Conservation (phyloP, 2,329 filamentous ascomycete species). For the Colletotrichum falcatum region DNA sequence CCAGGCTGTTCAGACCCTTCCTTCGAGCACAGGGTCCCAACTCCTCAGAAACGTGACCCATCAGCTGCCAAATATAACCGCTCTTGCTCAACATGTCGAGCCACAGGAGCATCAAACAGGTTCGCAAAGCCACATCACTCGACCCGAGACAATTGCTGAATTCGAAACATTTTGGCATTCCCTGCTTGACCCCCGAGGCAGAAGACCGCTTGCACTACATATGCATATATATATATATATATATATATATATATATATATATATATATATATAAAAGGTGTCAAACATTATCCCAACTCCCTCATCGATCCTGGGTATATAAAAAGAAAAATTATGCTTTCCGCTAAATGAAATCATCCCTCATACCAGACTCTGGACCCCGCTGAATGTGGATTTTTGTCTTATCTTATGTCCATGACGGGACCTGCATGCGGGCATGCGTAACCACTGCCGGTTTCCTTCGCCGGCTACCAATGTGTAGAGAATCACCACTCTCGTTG, state of each 20-base stretch:
- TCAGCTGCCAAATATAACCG: neutral
- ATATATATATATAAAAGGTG: neutral
- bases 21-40: neutral
- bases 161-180: neutral
- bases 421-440: slow-evolving; percentile 34
- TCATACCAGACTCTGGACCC: neutral
- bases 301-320: slow-evolving; percentile 38
- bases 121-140: neutral
- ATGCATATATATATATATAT: neutral
- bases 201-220: neutral
- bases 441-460: slow-evolving; percentile 47
- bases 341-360: neutral
- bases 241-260: neutral
- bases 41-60: neutral
- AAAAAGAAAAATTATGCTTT: slow-evolving; percentile 1
- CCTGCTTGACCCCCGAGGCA: neutral
- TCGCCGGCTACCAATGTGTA: slow-evolving; percentile 55
- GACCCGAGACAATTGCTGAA: neutral
- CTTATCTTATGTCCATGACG: slow-evolving; percentile 28
- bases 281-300: slow-evolving; percentile 27
- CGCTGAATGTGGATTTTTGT: neutral
- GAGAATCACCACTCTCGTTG: slow-evolving; percentile 47
- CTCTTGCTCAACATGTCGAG: neutral
- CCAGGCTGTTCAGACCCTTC: neutral
- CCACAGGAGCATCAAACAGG: neutral